These are phyloP conservation scores for Raphanus raphanistrum DNA, from an alignment of 345 rosid genomes.

Conservation along the genomic window DNA sequence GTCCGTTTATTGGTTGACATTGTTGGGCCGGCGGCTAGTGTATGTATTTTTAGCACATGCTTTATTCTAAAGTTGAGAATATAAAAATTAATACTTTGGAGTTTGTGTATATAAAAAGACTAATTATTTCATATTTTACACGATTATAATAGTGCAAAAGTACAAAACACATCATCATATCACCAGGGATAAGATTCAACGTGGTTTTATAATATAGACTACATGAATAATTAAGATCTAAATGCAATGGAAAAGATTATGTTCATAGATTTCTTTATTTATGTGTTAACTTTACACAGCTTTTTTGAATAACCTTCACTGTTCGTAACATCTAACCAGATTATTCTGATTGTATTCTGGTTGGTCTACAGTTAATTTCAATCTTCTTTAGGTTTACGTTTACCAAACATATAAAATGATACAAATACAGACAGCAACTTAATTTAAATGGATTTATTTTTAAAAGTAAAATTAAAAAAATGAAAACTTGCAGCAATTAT, in stretches of 20 bases:
- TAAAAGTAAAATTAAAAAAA: too few relatives aligned
- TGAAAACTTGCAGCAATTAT: too few relatives aligned
- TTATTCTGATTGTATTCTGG: background rate
- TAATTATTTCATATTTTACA: background rate
- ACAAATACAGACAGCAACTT: background rate
- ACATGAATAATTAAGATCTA: background rate
- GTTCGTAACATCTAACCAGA: background rate
- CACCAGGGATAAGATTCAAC: slow-evolving; percentile 26
- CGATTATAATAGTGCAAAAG: background rate
- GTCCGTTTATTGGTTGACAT: slow-evolving; percentile 12
- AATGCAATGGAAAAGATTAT: background rate
- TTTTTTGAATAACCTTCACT: background rate
- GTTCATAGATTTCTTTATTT: background rate
- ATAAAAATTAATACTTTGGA: background rate
- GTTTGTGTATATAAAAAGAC: slow-evolving; percentile 8
- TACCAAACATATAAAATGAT: slow-evolving; percentile 10
- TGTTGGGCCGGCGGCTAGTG: slow-evolving; percentile 38
- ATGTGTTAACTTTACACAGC: background rate
- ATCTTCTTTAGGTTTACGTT: background rate
- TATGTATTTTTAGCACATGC: slow-evolving; percentile 37
- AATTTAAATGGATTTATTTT: background rate
- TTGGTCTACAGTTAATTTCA: background rate
- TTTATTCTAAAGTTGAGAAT: slow-evolving; percentile 16
- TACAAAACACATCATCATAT: slow-evolving; percentile 1
- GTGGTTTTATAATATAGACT: slow-evolving; percentile 4